phyloP scores from a whole-genome alignment of 495 filamentous ascomycete species.

The Glutinoglossum americanum region DNA sequence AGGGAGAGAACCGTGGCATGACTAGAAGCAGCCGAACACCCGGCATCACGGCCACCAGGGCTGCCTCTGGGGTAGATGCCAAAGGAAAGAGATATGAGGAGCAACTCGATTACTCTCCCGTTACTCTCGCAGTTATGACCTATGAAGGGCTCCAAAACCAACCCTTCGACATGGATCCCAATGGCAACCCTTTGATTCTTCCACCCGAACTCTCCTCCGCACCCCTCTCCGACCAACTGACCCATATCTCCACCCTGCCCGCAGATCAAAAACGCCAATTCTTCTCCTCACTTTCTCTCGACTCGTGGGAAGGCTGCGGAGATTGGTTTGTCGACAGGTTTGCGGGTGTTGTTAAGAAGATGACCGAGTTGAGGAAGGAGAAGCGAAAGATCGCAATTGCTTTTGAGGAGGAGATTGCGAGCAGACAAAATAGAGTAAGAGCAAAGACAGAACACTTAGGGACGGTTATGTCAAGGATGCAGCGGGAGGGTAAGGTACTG shows the following conservation, averaged over 20 bases:
- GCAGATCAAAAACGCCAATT: constrained; percentile 33
- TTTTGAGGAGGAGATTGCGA: constrained; percentile 48
- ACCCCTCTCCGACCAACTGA: constrained; percentile 21
- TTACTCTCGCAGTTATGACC: constrained; percentile 27
- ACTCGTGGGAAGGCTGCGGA: constrained; percentile 66
- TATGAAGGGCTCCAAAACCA: constrained; percentile 31
- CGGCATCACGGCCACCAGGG: not conserved
- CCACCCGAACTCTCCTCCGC: not conserved
- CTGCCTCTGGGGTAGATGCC: not conserved
- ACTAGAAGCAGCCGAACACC: not conserved
- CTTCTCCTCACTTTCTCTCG: constrained; percentile 38
- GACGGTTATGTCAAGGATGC: constrained; percentile 5
- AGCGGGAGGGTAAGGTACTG: not conserved
- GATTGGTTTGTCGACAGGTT: constrained; percentile 62
- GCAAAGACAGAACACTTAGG: not conserved
- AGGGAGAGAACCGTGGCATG: not conserved
- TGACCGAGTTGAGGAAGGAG: constrained; percentile 38
- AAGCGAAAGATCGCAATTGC: constrained; percentile 40
- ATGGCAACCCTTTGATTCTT: not conserved
- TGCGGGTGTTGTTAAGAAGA: constrained; percentile 33
- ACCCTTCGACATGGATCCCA: constrained; percentile 31
- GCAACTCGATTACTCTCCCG: constrained; percentile 28
- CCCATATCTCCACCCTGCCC: constrained; percentile 14
- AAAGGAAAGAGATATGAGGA: not conserved
- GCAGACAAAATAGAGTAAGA: constrained; percentile 18